Percentiles rank a stretch among this genome's conserved stretches.
Conservation (phyloP, 352 stramenopile species). For the Phytophthora megakarya region DNA sequence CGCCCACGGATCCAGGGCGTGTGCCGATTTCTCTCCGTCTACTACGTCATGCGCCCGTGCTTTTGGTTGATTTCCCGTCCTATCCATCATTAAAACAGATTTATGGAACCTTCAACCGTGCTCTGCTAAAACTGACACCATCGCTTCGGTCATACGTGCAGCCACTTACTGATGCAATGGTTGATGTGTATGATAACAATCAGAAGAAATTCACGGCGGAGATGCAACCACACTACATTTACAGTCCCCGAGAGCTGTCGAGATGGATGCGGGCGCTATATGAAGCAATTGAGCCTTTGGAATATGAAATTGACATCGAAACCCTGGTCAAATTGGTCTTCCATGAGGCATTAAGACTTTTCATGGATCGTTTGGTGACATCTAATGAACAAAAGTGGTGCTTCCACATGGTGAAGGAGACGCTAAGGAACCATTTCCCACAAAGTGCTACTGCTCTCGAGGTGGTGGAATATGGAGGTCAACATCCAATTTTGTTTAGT, state of each 20-base stretch:
- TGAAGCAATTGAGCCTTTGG: constrained; percentile 96
- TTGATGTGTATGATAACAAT: constrained; percentile 98
- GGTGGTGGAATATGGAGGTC: constrained; percentile 68
- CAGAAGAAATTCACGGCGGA: constrained; percentile 95
- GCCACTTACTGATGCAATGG: constrained; percentile 98
- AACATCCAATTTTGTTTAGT: constrained; percentile 97
- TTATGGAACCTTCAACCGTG: constrained; percentile 99
- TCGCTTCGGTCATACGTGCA: constrained; percentile 97
- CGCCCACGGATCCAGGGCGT: constrained; percentile 98
- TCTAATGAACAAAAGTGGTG: constrained; percentile 97
- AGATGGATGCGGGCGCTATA: constrained; percentile 99
- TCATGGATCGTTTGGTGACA: constrained; percentile 98
- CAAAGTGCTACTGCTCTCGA: constrained; percentile 79
- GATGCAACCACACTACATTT: constrained; percentile 99
- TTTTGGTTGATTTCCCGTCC: constrained; percentile 99
- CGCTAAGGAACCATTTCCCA: constrained; percentile 81
- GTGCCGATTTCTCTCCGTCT: constrained; percentile 97
- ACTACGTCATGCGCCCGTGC: constrained; percentile 97
- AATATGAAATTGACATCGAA: constrained; percentile 95
- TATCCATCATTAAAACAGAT: constrained; percentile 97
- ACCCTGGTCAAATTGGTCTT: constrained; percentile 98
- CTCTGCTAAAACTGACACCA: constrained; percentile 98
- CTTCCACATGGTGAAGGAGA: constrained; percentile 87
- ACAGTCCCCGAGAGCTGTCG: constrained; percentile 98
- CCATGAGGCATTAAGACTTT: constrained; percentile 98